These are phyloP conservation scores for Gyrodon lividus DNA, from an alignment of 768 basidiomycete genomes.

Conservation along the genomic window DNA sequence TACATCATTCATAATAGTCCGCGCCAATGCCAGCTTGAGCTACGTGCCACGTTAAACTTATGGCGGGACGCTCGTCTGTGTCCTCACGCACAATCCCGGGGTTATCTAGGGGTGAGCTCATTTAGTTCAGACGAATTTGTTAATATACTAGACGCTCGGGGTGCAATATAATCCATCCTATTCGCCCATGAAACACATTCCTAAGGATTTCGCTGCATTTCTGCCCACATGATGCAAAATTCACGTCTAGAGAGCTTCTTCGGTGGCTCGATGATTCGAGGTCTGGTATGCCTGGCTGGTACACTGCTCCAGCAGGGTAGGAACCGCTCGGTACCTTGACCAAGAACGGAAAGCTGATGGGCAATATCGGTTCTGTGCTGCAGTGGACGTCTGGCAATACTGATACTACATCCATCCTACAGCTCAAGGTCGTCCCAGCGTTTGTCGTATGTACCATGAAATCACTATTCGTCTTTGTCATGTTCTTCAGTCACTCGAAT, in stretches of 20 bases:
- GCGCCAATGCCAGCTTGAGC: too few species aligned
- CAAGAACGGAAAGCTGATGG: conserved; percentile 67
- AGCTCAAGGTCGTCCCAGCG: background rate
- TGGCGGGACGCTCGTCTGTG: background rate
- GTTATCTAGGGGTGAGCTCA: conserved; percentile 14
- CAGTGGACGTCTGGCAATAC: background rate
- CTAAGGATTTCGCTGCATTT: background rate
- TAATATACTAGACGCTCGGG: conserved; percentile 9
- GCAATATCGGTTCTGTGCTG: conserved; percentile 1
- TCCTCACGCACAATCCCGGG: background rate
- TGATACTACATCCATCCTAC: background rate
- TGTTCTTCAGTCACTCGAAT: too few species aligned
- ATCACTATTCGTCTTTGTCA: too few species aligned
- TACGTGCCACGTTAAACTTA: too few species aligned
- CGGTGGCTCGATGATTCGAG: conserved; percentile 40
- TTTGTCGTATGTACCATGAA: too few species aligned
- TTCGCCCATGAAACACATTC: background rate
- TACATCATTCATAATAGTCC: too few species aligned
- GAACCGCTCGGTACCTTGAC: conserved; percentile 42
- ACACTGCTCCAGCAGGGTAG: conserved; percentile 36
- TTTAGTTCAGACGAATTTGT: conserved; percentile 9
- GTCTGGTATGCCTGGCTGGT: conserved; percentile 41
- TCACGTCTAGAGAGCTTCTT: conserved; percentile 35
- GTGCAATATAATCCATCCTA: conserved; percentile 4
- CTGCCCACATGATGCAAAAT: conserved; percentile 42